phyloP scores from a whole-genome alignment of 805 yeast species.

The Candida hispaniensis region DNA sequence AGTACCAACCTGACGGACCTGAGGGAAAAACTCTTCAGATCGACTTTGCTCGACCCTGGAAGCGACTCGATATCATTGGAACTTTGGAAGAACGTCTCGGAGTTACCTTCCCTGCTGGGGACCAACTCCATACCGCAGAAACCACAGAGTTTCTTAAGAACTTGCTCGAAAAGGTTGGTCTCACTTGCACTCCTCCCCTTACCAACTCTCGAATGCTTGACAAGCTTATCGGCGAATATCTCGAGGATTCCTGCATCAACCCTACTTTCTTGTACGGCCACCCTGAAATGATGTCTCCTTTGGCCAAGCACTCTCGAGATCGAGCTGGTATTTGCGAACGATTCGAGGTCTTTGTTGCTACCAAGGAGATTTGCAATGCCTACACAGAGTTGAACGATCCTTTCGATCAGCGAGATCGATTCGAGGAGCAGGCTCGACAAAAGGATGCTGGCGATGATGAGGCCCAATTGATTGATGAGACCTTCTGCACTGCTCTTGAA shows the following conservation, averaged over 20 bases:
- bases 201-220: slow-evolving; percentile 99
- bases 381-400: slow-evolving; percentile 99
- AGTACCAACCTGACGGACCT: slow-evolving; percentile 91
- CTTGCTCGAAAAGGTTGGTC: slow-evolving; percentile 62
- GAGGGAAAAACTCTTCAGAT: slow-evolving; percentile 61
- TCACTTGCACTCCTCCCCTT: slow-evolving; percentile 84
- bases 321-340: slow-evolving; percentile 95
- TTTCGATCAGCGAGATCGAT: slow-evolving; percentile 93
- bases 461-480: slow-evolving; percentile 93
- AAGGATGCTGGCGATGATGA: slow-evolving; percentile 99
- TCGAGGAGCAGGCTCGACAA: slow-evolving; percentile 98
- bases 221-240: slow-evolving; percentile 88
- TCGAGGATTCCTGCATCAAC: slow-evolving; percentile 84
- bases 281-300: slow-evolving; percentile 99
- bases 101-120: slow-evolving; percentile 92
- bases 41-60: slow-evolving; percentile 96
- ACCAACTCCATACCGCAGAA: slow-evolving; percentile 85
- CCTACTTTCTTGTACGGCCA: slow-evolving; percentile 98
- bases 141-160: slow-evolving; percentile 83
- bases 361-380: slow-evolving; percentile 96
- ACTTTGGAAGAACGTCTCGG: slow-evolving; percentile 78
- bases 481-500: slow-evolving; percentile 94
- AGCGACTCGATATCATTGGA: slow-evolving; percentile 94
- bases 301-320: slow-evolving; percentile 90
- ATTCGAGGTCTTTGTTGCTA: slow-evolving; percentile 96